Evolutionary conservation across 73 alveolate genomes (phyloP), one percentile per base, ranked within the genome.

Genomic region (Paramecium tetraurelia): DNA sequence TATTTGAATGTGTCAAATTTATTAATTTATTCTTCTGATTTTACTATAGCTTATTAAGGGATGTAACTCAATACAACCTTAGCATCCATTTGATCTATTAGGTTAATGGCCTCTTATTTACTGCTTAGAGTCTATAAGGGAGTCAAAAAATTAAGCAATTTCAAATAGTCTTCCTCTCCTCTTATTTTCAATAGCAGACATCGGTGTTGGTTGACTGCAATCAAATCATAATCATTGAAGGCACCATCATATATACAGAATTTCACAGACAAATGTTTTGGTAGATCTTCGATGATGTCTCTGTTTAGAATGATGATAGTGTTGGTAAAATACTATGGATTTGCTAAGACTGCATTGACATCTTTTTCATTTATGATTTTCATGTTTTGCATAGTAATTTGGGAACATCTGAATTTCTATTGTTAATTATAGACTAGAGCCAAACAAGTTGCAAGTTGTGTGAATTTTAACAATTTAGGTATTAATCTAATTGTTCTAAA

Each of bases 131-230:
- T 72, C 11, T 31, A 35, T 8, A 72, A 12, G 3, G 86, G 86
- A 16, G 57, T 72, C 4, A 72, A 72, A n/a, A 72, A 72, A 18
- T 72, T 72, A 9, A 40, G 59, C 10, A 72, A 72, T 72, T 40
- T 72, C 40, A 72, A 38, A 35, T 72, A 72, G 27, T 72, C 86
- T 35, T 72, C 86, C 16, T 72, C 57, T 35, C 36, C 59, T 18
- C 86, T 72, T n/a, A 72, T 36, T 20, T 72, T 72, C 38, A 72
- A 36, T 31, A 72, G 63, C 9, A 72, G 33, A 38, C 86, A 72
- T 72, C 86, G 7, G 40, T 72, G 86, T 8, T 72, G 5, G 35
- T 72, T 72, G n/a, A 72, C 46, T 35, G 86, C 86, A 12, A 72
- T 72, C 18, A 72, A 21, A 35, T 72, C 86, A 72, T 72, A 72